Evolutionary conservation across 805 yeast genomes (phyloP).

Genomic region (Lipomyces orientalis): DNA sequence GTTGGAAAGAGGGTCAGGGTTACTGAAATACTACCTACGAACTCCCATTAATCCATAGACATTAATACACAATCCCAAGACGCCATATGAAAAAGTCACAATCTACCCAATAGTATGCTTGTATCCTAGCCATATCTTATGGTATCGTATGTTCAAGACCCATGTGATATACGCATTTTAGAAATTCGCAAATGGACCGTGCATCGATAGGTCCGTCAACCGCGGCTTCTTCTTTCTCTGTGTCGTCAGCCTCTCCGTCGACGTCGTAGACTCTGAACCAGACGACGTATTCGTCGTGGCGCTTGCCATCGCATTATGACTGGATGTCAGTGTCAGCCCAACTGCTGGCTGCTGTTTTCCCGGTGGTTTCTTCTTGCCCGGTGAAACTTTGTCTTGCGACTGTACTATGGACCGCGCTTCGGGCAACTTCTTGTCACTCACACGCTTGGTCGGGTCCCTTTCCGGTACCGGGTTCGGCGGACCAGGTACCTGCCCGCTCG

Average conservation of each 20-base stretch:
- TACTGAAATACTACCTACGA: too few relatives aligned
- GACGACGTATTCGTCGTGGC: background rate
- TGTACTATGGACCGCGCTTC: too few relatives aligned
- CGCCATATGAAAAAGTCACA: background rate
- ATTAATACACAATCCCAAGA: background rate
- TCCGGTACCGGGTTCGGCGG: too few relatives aligned
- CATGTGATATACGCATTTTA: too few relatives aligned
- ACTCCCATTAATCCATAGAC: too few relatives aligned
- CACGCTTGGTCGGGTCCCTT: too few relatives aligned
- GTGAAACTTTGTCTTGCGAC: too few relatives aligned
- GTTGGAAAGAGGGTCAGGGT: too few relatives aligned
- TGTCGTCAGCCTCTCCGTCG: background rate
- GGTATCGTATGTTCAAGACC: background rate
- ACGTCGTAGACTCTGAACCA: background rate
- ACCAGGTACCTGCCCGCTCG: too few relatives aligned
- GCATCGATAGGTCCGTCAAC: background rate
- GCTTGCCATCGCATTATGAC: background rate
- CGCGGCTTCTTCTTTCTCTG: background rate
- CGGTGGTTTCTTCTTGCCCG: too few relatives aligned
- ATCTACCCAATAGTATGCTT: background rate
- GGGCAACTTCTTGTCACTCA: too few relatives aligned
- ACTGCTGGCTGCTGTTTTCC: too few relatives aligned
- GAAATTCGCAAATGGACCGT: background rate
- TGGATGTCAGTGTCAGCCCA: background rate
- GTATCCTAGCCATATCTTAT: background rate